phyloP scores from a whole-genome alignment of 2,329 filamentous ascomycete species.

The Colletotrichum sp. region DNA sequence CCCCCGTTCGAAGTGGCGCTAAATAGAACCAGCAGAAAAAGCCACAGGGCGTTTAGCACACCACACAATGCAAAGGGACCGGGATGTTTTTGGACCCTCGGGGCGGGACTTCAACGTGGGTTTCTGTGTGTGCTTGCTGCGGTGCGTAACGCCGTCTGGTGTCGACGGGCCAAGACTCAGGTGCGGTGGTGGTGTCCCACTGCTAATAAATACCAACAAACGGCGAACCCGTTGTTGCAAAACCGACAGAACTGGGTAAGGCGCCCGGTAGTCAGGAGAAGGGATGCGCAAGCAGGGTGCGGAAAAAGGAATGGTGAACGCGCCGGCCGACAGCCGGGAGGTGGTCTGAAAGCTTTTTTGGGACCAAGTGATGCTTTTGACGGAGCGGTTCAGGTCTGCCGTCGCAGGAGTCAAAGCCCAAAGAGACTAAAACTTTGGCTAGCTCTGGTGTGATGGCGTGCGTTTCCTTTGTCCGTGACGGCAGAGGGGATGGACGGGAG shows the following conservation, averaged over 20 bases:
- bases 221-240: neutral
- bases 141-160: neutral
- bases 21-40: neutral
- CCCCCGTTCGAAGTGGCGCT: neutral
- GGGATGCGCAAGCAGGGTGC: neutral
- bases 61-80: neutral
- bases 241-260: neutral
- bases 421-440: neutral
- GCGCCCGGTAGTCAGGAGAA: constrained; percentile 12
- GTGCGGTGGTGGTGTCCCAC: neutral
- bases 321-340: constrained; percentile 7
- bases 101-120: neutral
- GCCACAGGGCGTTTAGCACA: constrained; percentile 13
- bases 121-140: neutral
- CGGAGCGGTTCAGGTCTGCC: constrained; percentile 13
- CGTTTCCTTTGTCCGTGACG: neutral
- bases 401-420: constrained; percentile 11
- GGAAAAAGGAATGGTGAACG: neutral
- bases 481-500: neutral
- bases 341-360: constrained; percentile 10
- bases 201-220: constrained; percentile 10
- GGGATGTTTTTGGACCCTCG: neutral
- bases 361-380: constrained; percentile 9
- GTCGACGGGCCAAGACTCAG: neutral
- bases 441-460: neutral